Base-by-base conservation (phyloP, 2,329 filamentous ascomycete species). In the Aspergillus persii region DNA sequence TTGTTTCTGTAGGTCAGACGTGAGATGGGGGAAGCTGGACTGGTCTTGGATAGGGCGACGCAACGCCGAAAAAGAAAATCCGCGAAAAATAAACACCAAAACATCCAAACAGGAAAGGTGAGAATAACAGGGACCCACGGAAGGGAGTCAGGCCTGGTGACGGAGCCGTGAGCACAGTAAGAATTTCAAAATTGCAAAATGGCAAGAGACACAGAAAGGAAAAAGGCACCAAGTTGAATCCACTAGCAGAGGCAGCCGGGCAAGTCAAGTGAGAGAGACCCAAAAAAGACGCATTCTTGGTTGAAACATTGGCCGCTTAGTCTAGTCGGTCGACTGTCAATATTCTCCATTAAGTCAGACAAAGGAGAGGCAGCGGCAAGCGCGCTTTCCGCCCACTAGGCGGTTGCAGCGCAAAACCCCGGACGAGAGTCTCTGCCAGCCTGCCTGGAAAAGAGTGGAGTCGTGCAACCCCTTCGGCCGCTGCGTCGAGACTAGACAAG, bases 361-460 rank as follows among this genome's bases (percentile, higher is more conserved):
- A 30, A 30, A 54, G 48, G 47, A 36, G 27, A 47, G 12, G 23
- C n/a, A 56, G 72, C 74, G 74, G 73, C 70, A 76, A 76, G 68
- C 74, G 74, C 74, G 74, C 73, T 71, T 72, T 71, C 58, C 70
- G 71, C 68, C 68, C 71, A 64, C 66, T 66, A 52, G 57, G 71
- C 71, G 71, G 70, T 71, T 73, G 65, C 67, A 71, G 71, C 69
- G 70, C 69, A 67, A 64, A 69, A 64, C 71, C 69, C 70, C 69
- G 66, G 69, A 70, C 65, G 51, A 59, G 51, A 57, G 49, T 61
- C 58, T 56, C 29, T 49, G n/a, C n/a, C n/a, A n/a, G n/a, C n/a
- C n/a, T n/a, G 53, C 41, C 54, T 56, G 47, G 59, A n/a, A n/a
- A 29, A 31, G 46, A 47, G 56, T 56, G 55, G 58, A 62, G 50